Conservation (phyloP, 1,139 yeast species). For the Candida tetrigidarum region DNA sequence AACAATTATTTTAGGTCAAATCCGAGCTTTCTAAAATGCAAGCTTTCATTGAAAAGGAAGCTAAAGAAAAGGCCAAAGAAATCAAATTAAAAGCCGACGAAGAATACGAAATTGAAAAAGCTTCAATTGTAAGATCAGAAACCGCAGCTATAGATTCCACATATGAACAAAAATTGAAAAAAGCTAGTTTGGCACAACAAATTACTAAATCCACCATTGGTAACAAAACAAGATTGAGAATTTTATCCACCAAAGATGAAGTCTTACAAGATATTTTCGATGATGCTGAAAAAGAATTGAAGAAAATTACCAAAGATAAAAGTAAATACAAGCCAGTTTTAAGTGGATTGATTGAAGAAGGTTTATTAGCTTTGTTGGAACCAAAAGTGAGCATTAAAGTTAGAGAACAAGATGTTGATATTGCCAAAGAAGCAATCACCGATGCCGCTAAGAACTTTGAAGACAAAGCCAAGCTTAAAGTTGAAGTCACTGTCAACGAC, state of each 20-base stretch:
- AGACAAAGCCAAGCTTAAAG: conserved; percentile 56
- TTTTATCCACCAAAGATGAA: conserved; percentile 84
- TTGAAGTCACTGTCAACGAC: conserved; percentile 59
- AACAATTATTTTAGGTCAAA: conserved; percentile 84
- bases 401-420: conserved; percentile 66
- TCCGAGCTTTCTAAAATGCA: conserved; percentile 98
- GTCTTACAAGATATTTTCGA: conserved; percentile 76
- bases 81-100: conserved; percentile 95
- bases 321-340: conserved; percentile 70
- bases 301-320: conserved; percentile 50
- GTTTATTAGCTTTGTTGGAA: conserved; percentile 76
- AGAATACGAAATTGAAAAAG: conserved; percentile 98
- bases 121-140: conserved; percentile 91
- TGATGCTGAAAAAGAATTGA: conserved; percentile 66
- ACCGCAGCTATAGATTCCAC: conserved; percentile 83
- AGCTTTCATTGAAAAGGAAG: conserved; percentile 98
- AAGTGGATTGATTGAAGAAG: conserved; percentile 83
- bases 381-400: conserved; percentile 64
- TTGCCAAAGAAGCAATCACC: conserved; percentile 65
- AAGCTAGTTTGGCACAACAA: conserved; percentile 91
- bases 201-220: conserved; percentile 94
- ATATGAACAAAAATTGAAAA: conserved; percentile 85
- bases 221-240: conserved; percentile 92
- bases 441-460: conserved; percentile 69
- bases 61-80: conserved; percentile 98